These are phyloP conservation scores for Trypanosoma cruzi DNA, from an alignment of 208 protist species.

Conservation along the genomic window DNA sequence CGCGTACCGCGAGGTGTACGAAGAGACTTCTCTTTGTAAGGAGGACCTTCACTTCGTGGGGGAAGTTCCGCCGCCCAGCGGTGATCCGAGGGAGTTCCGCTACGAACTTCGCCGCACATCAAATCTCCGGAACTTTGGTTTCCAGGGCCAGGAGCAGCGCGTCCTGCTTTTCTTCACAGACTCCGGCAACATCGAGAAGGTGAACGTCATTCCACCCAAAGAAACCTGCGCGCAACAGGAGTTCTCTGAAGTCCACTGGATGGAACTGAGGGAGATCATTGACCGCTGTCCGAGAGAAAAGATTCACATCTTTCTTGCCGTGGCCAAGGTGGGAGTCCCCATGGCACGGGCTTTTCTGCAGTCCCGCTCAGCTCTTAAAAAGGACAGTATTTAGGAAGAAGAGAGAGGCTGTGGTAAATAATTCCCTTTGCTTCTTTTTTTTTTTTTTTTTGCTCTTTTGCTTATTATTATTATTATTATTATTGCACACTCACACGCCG, in stretches of 20 bases:
- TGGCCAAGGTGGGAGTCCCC: conserved; percentile 37
- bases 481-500: too few species aligned
- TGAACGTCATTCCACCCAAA: conserved; percentile 61
- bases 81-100: conserved; percentile 63
- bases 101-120: conserved; percentile 53
- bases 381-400: too few species aligned
- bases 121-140: conserved; percentile 69
- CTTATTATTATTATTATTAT: not conserved
- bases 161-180: conserved; percentile 74
- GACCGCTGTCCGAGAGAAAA: conserved; percentile 42
- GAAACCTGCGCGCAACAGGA: conserved; percentile 36
- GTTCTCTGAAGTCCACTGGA: conserved; percentile 31
- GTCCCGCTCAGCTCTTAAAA: conserved; percentile 7
- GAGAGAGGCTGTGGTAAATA: not conserved
- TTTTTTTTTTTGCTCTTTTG: not conserved
- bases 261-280: conserved; percentile 29
- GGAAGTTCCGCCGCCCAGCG: conserved; percentile 66
- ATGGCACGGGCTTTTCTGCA: conserved; percentile 44
- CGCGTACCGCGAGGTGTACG: conserved; percentile 66
- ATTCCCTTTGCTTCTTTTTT: not conserved
- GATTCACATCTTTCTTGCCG: conserved; percentile 62
- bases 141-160: conserved; percentile 77
- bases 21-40: conserved; percentile 68
- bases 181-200: conserved; percentile 38
- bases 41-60: conserved; percentile 58